A percentile compares a stretch with the other conserved stretches of the same genome.
These are phyloP conservation scores for Spathaspora girioi DNA, from an alignment of 805 yeast species.

Conservation along the genomic window DNA sequence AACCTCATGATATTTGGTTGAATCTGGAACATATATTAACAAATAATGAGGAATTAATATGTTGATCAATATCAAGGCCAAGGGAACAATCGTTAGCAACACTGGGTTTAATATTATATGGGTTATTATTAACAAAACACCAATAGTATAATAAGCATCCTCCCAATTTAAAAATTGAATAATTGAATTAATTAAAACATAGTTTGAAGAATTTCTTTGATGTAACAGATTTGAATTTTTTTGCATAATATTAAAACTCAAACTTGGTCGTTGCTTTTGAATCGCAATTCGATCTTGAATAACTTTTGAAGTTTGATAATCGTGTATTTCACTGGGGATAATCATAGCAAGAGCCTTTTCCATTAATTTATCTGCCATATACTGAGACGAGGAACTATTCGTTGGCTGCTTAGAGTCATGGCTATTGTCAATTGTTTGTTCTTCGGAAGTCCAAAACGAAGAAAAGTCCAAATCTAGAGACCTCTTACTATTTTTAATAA, in stretches of 20 bases:
- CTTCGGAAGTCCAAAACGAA: slow-evolving; percentile 16
- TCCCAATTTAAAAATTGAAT: slow-evolving; percentile 61
- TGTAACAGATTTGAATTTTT: slow-evolving; percentile 61
- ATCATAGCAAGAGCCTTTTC: slow-evolving; percentile 72
- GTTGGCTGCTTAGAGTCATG: background rate
- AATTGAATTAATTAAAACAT: slow-evolving; percentile 55
- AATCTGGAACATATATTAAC: slow-evolving; percentile 61
- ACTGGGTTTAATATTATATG: slow-evolving; percentile 60
- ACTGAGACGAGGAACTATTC: slow-evolving; percentile 4
- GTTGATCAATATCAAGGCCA: slow-evolving; percentile 48
- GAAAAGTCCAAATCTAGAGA: slow-evolving; percentile 15
- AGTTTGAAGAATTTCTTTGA: slow-evolving; percentile 59
- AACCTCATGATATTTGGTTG: slow-evolving; percentile 14
- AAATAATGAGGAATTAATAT: slow-evolving; percentile 68
- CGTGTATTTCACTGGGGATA: slow-evolving; percentile 52
- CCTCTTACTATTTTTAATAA: slow-evolving; percentile 2
- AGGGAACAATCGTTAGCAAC: slow-evolving; percentile 50
- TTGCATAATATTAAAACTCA: slow-evolving; percentile 69
- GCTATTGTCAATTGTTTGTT: background rate
- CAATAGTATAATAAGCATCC: slow-evolving; percentile 58
- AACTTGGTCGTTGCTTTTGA: slow-evolving; percentile 62
- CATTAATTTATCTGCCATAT: slow-evolving; percentile 62
- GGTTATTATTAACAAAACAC: slow-evolving; percentile 48
- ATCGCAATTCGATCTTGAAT: slow-evolving; percentile 53
- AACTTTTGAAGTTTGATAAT: slow-evolving; percentile 37